Evolutionary conservation across 768 basidiomycete species (phyloP).

Genomic region (Lentinus tigrinus): DNA sequence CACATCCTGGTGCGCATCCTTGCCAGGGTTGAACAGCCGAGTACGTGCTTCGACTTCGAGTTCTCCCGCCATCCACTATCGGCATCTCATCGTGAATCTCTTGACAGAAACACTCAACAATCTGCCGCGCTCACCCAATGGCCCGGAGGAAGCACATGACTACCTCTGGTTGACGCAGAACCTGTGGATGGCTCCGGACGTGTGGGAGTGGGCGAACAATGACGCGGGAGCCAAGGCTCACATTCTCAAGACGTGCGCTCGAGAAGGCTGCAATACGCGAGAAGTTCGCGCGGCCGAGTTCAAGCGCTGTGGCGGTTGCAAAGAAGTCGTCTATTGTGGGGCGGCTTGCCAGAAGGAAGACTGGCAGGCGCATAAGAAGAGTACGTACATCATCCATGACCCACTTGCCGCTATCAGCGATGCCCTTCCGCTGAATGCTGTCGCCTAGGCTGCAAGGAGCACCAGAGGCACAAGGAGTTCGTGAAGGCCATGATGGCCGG

Average conservation of each 20-base stretch:
- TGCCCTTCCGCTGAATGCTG: not conserved
- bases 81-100: not conserved
- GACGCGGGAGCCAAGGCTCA: constrained; percentile 31
- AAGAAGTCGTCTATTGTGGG: constrained; percentile 31
- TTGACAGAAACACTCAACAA: constrained; percentile 30
- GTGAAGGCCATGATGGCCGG: constrained; percentile 10
- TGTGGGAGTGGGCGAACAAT: constrained; percentile 45
- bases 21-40: constrained; percentile 34
- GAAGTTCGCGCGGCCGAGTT: constrained; percentile 37
- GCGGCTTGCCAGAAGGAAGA: constrained; percentile 30
- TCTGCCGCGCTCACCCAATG: constrained; percentile 32
- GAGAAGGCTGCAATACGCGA: constrained; percentile 28
- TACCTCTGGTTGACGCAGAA: constrained; percentile 45
- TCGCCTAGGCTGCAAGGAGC: constrained; percentile 12
- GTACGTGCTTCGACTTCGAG: constrained; percentile 24
- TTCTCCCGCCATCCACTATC: not conserved
- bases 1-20: constrained; percentile 40
- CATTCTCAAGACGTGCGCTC: constrained; percentile 36
- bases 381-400: constrained; percentile 6
- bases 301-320: constrained; percentile 42
- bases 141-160: constrained; percentile 45
- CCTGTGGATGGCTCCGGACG: constrained; percentile 41
- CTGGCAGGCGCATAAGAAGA: constrained; percentile 29
- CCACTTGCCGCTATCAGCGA: not conserved
- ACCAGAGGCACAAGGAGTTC: constrained; percentile 10